Percentiles rank a stretch among this genome's conserved stretches.
Evolutionary conservation across 306 rosid genomes (phyloP).

Genomic region (Delonix regia): DNA sequence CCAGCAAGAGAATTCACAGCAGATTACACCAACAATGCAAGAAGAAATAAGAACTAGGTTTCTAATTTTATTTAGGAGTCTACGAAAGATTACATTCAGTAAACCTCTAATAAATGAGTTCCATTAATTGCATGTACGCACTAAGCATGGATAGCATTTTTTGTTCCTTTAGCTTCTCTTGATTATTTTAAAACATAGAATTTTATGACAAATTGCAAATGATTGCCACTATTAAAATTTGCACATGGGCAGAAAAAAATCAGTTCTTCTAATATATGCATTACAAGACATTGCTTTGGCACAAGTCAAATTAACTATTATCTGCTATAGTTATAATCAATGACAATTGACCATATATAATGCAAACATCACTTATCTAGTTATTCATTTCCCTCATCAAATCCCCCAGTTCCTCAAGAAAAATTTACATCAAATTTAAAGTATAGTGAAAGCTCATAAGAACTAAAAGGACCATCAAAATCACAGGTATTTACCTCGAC

Average conservation of each 20-base stretch:
- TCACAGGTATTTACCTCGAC: slow-evolving; percentile 67
- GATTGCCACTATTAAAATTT: neutral
- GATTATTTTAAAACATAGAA: slow-evolving; percentile 20
- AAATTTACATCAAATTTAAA: neutral
- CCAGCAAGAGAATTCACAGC: slow-evolving; percentile 24
- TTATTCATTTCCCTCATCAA: slow-evolving; percentile 23
- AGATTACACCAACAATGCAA: neutral
- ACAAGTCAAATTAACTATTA: slow-evolving; percentile 13
- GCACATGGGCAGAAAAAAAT: neutral
- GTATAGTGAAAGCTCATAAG: neutral
- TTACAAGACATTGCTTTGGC: slow-evolving; percentile 11
- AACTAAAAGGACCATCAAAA: slow-evolving; percentile 11
- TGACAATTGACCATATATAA: neutral
- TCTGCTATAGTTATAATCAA: slow-evolving; percentile 21
- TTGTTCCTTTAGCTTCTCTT: neutral
- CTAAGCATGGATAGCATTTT: neutral
- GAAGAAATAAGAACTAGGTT: slow-evolving; percentile 12
- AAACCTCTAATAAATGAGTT: neutral
- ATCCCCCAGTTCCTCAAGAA: slow-evolving; percentile 20
- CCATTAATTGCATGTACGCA: neutral
- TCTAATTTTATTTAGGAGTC: neutral
- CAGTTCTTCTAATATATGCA: slow-evolving; percentile 1
- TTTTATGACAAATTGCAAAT: neutral
- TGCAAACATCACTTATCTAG: slow-evolving; percentile 16
- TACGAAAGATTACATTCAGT: neutral